Base-by-base conservation (phyloP, 176 grass and related monocot species). In the Triticum monococcum region DNA sequence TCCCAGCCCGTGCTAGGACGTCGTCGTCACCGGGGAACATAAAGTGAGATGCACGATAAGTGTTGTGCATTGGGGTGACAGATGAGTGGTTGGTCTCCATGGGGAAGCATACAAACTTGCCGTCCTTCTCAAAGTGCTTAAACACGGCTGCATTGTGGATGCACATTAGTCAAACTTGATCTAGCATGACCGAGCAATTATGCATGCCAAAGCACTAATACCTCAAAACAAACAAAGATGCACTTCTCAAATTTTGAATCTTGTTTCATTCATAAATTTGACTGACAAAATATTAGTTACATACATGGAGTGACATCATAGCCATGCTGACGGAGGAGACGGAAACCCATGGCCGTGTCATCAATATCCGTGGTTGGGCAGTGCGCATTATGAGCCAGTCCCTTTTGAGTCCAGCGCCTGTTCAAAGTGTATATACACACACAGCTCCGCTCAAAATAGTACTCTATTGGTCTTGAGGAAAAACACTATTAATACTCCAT, bases 301-400 rank as follows among this genome's bases (percentile, higher is more conserved):
- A 79, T 75, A 93, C 85, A 79, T 75, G 91, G 66, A 41, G 81
- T 86, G 3, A 94, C 80, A 5, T 63, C 18, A 77, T 91, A 94
- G 10, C 89, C 92, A 22, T 91, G 81, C 41, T 83, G 40, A 20
- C 92, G 78, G 64, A 94, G 20, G 33, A 91, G 76, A 23, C 87
- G 92, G 33, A 94, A 83, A 7, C 70, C 89, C 92, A 94, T 91
- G 84, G 70, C 80, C 5, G 89, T 94, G 50, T 88, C 89, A 13
- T 94, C 92, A 25, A 94, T 69, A 24, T 94, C 92, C 2, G 17
- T 24, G 5, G 86, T n/a, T 4, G 23, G 6, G 14, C 8, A 50
- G 48, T 50, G 14, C 81, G 18, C 61, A 6, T 48, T 89, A 57
- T 32, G 37, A 20, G 38, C 24, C 5, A 90, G 11, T 9, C 91